phyloP scores from a whole-genome alignment of 75 land plant species.

The Picea glauca region DNA sequence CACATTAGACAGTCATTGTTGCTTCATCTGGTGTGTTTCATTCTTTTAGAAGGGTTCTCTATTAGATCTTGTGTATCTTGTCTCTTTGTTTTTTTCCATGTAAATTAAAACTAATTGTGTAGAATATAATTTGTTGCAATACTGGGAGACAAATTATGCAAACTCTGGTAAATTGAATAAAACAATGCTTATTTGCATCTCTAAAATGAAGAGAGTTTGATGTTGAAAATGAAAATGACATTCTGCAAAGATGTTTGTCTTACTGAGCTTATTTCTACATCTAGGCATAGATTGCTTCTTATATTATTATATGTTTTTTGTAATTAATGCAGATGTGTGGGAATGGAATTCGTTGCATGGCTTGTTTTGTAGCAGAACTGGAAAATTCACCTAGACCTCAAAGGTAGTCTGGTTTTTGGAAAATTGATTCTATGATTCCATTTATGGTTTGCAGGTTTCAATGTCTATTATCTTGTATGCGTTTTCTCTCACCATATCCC shows the following conservation, averaged over 20 bases:
- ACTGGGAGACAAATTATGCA: no score
- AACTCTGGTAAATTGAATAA: no score
- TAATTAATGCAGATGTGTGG: slow-evolving; percentile 82
- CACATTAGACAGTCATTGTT: no score
- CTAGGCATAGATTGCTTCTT: background rate
- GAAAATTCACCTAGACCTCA: slow-evolving; percentile 56
- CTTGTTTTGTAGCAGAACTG: slow-evolving; percentile 83
- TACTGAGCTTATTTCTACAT: background rate
- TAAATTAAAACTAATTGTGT: no score
- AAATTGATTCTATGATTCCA: background rate
- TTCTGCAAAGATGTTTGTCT: background rate
- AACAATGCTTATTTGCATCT: no score
- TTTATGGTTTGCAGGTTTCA: background rate
- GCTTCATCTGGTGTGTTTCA: no score
- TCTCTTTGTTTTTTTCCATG: no score
- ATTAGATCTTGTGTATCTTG: no score
- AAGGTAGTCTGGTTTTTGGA: slow-evolving; percentile 39
- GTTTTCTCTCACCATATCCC: background rate
- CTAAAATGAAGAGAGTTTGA: background rate
- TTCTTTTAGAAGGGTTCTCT: no score
- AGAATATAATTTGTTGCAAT: no score
- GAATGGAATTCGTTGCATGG: slow-evolving; percentile 97
- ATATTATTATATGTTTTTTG: background rate
- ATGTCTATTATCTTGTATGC: background rate
- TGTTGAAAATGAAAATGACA: background rate